Evolutionary conservation across 805 yeast genomes (phyloP), one percentile per base, ranked within the genome.

Genomic region (Candida maris): DNA sequence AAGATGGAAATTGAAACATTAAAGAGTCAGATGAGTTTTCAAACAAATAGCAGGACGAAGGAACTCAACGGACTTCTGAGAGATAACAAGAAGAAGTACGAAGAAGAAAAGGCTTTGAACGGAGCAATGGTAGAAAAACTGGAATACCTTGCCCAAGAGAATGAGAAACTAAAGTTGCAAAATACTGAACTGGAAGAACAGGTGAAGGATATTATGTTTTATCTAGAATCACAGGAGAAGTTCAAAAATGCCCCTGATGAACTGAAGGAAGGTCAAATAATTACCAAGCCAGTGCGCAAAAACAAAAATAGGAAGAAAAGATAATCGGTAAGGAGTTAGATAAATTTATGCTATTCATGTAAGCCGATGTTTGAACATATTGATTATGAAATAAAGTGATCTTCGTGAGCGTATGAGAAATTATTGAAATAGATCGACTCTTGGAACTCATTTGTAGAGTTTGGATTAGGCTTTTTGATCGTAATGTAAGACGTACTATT

Each of bases 161-260:
- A 68, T 27, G 48, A 57, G 12, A 39, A 45, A 15, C 38, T 77
- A 19, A 58, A 61, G 28, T 40, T 40, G 2, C 63, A 70, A 32
- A 77, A 73, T 9, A 54, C 53, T 8, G 85, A 77, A 2, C 52
- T 81, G 20, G 56, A 69, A 29, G 86, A 80, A 27, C 85, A 82
- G 54, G 78, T 78, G 3, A 74, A 70, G 19, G 96, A 87, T 56
- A 57, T 87, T 35, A 85, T 88, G 95, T 82, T 85, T 44, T 85
- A 68, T 51, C 59, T 87, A 26, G 91, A 83, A 40, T 71, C 84
- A 0, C 84, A 76, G 52, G 82, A 79, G 38, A 84, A 81, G 59
- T 73, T 86, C 50, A 75, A 78, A 49, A 75, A 77, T 51, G 84
- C 85, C 16, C 71, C 79, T 3, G 82, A 81, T 9, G 91, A 81